A percentile compares a stretch with the other conserved stretches of the same genome.
phyloP scores from a whole-genome alignment of 257 asterid species.

The Parsonsia alboflavescens region DNA sequence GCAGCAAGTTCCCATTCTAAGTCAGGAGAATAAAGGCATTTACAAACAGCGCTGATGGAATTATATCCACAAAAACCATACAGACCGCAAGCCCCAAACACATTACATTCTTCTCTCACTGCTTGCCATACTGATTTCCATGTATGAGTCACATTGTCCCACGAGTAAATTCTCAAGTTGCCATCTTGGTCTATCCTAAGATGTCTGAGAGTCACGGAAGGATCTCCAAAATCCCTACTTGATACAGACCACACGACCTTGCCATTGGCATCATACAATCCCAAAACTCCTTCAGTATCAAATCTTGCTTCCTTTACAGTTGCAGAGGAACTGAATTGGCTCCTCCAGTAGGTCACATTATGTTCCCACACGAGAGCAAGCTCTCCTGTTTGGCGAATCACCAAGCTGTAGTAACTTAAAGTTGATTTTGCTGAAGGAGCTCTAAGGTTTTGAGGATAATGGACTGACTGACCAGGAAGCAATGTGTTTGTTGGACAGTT shows the following conservation, averaged over 20 bases:
- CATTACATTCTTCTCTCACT: constrained; percentile 49
- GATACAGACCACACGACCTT: constrained; percentile 51
- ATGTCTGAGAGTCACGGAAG: constrained; percentile 43
- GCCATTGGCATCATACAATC: constrained; percentile 32
- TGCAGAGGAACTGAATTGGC: constrained; percentile 27
- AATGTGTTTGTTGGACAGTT: constrained; percentile 50
- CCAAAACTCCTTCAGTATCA: constrained; percentile 42
- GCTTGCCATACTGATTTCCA: constrained; percentile 75
- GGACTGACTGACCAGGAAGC: constrained; percentile 53
- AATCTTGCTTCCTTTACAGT: constrained; percentile 37
- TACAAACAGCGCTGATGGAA: constrained; percentile 43
- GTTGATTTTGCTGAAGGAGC: constrained; percentile 43
- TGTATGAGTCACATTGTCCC: constrained; percentile 32
- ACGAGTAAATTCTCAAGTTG: constrained; percentile 60
- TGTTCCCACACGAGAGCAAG: constrained; percentile 61
- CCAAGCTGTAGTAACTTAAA: constrained; percentile 50
- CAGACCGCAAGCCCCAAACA: constrained; percentile 56
- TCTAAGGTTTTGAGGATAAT: constrained; percentile 50
- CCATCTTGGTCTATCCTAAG: constrained; percentile 60
- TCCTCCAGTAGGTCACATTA: constrained; percentile 74
- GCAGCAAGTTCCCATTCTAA: constrained; percentile 18
- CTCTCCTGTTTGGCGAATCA: constrained; percentile 36
- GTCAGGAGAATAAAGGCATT: constrained; percentile 43
- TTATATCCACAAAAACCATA: constrained; percentile 61
- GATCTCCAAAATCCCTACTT: constrained; percentile 47